These are phyloP conservation scores for Kandelia obovata DNA, from an alignment of 345 rosid species.

Conservation along the genomic window DNA sequence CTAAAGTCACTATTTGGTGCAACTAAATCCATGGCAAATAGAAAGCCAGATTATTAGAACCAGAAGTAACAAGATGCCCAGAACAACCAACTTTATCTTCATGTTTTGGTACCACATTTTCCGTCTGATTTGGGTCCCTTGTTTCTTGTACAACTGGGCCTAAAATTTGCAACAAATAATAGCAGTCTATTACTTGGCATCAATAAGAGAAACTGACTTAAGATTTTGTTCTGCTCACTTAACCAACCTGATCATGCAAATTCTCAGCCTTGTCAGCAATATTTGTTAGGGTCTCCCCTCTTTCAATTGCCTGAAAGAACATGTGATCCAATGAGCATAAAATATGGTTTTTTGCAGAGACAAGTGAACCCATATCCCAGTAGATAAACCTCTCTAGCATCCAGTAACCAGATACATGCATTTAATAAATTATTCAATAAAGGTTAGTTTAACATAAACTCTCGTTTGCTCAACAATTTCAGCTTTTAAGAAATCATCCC, in stretches of 20 bases:
- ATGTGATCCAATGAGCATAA: conserved; percentile 4
- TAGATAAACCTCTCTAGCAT: background rate
- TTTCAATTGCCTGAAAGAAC: conserved; percentile 59
- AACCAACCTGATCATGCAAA: conserved; percentile 64
- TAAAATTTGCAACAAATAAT: conserved; percentile 22
- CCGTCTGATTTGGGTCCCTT: conserved; percentile 62
- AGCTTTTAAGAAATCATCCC: background rate
- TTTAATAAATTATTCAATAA: background rate
- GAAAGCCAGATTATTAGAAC: conserved; percentile 86
- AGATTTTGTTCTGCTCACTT: background rate
- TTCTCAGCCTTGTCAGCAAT: conserved; percentile 76
- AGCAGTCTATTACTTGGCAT: background rate
- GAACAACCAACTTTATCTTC: conserved; percentile 88
- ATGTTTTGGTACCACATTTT: conserved; percentile 98
- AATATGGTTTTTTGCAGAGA: background rate
- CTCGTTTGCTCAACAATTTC: background rate
- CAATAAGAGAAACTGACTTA: background rate
- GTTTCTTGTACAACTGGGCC: conserved; percentile 76
- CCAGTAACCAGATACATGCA: background rate
- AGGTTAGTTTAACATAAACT: background rate
- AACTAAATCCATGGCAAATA: conserved; percentile 75
- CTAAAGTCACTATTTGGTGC: conserved; percentile 44
- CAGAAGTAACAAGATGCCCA: conserved; percentile 70
- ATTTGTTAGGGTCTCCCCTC: conserved; percentile 71
- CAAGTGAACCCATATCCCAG: too few relatives aligned